Evolutionary conservation across 2,329 filamentous ascomycete species (phyloP), one percentile per base, ranked within the genome.

Genomic region (Drechslera avenae): DNA sequence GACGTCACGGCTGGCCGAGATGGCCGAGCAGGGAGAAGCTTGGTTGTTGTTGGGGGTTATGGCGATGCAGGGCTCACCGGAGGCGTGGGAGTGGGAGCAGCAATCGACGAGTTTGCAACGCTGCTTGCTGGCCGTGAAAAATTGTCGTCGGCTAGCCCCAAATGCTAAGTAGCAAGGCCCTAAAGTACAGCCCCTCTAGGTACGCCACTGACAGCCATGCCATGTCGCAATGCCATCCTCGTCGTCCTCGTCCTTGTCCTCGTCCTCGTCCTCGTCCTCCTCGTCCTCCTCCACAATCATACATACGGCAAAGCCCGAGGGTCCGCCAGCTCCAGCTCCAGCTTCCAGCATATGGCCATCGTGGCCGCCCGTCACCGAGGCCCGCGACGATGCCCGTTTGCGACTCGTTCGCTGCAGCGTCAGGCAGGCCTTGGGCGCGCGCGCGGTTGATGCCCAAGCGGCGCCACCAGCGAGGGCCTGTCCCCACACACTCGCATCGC

Each of bases 381-480:
- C 19, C 32, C 19, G 43, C 43, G 34, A 39, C 43, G 34, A 39
- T 39, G 43, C 26, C 43, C 43, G 43, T 39, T 46, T 39, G 43
- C 42, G 34, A 10, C 42, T 36, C 42, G 19, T 16, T 28, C 23
- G 3, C 32, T 45, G 42, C 34, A 45, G 33, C 16, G 33, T 36
- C 42, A 45, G 42, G 45, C 43, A 39, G 48, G 44, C 26, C 39
- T 26, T 58, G 54, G 57, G 60, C 59, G 54, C 42, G 49, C 39
- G 35, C 36, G 47, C 46, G 54, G 52, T 65, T 65, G 64, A 53
- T 57, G 62, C 63, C 63, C 63, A 65, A 67, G 43, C 63, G 55
- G 49, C 63, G 60, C 62, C 63, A 65, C 60, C 55, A 23, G 21
- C 34, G 40, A 54, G 42, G 52, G 46, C 54, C 28, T 39, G 59